Conservation (phyloP, 2,329 filamentous ascomycete species). For the Xylariaceae sp. region DNA sequence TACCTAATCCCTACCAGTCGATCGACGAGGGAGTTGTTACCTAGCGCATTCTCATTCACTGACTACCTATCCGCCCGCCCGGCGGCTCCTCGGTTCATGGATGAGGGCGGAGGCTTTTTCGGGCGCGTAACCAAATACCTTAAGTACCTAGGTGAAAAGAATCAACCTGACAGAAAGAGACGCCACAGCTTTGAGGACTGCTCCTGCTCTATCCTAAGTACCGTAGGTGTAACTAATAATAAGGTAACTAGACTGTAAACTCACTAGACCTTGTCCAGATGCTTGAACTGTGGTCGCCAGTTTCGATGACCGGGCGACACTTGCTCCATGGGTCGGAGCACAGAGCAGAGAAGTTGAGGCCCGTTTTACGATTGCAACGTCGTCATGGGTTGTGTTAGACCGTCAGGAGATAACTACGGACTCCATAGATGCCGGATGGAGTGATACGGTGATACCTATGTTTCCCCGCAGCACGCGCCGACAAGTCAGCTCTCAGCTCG, state of each 20-base stretch:
- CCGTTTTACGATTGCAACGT: slow-evolving; percentile 11
- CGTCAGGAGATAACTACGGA: not conserved
- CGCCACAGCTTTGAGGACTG: too few species aligned
- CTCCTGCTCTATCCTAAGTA: too few species aligned
- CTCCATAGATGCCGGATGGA: slow-evolving; percentile 4
- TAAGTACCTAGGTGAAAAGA: too few species aligned
- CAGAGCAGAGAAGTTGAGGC: slow-evolving; percentile 7
- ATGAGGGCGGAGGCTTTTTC: not conserved
- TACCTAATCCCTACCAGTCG: not conserved
- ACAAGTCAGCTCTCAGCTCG: slow-evolving; percentile 11
- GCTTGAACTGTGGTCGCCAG: too few species aligned
- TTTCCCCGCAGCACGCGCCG: slow-evolving; percentile 14
- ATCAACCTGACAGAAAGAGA: too few species aligned
- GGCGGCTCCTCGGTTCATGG: not conserved
- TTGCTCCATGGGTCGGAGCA: not conserved
- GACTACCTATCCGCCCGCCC: too few species aligned
- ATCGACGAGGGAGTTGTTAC: not conserved
- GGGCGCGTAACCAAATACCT: too few species aligned
- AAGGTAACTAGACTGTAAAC: too few species aligned
- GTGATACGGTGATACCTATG: not conserved
- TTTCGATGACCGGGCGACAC: too few species aligned
- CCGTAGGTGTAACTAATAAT: too few species aligned
- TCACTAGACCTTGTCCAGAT: too few species aligned
- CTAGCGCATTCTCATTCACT: not conserved
- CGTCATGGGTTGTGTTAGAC: slow-evolving; percentile 11